Conservation (phyloP, 305 asterid genomes). For the Fraxinus ornus region DNA sequence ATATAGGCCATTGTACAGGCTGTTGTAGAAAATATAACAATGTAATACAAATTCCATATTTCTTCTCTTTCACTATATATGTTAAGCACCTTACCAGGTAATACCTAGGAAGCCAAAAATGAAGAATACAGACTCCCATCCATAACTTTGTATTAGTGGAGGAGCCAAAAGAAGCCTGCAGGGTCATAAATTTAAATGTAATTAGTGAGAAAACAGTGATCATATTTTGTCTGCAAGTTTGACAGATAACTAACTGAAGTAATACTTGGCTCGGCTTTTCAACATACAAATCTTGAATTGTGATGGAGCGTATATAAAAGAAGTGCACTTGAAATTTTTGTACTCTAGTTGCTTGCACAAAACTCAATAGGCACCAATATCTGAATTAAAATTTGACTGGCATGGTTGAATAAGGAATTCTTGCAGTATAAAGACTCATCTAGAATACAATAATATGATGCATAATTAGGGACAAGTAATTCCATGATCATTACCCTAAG, state of each 20-base stretch:
- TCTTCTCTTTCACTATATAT: not conserved
- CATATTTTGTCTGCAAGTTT: not conserved
- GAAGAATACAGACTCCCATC: slow-evolving; percentile 95
- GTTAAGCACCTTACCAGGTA: slow-evolving; percentile 64
- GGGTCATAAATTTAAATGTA: slow-evolving; percentile 23
- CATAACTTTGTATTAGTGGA: slow-evolving; percentile 71
- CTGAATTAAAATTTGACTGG: not conserved
- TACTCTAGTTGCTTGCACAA: not conserved
- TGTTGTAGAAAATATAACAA: not conserved
- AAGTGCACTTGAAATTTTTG: not conserved
- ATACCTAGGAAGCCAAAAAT: slow-evolving; percentile 79
- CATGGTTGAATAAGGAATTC: slow-evolving; percentile 2
- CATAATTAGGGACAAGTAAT: slow-evolving; percentile 11
- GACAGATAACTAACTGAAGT: slow-evolving; percentile 4
- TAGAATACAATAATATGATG: not conserved
- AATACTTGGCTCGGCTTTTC: not conserved
- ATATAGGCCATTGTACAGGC: not conserved
- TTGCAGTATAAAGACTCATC: not conserved
- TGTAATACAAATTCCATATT: not conserved
- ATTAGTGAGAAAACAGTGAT: slow-evolving; percentile 8
- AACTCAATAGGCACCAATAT: not conserved
- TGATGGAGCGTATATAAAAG: not conserved
- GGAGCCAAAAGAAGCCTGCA: slow-evolving; percentile 97
- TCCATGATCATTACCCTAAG: slow-evolving; percentile 59
- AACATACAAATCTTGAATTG: not conserved